Conservation (phyloP, 2,329 filamentous ascomycete genomes). For the Claviceps fusiformis region DNA sequence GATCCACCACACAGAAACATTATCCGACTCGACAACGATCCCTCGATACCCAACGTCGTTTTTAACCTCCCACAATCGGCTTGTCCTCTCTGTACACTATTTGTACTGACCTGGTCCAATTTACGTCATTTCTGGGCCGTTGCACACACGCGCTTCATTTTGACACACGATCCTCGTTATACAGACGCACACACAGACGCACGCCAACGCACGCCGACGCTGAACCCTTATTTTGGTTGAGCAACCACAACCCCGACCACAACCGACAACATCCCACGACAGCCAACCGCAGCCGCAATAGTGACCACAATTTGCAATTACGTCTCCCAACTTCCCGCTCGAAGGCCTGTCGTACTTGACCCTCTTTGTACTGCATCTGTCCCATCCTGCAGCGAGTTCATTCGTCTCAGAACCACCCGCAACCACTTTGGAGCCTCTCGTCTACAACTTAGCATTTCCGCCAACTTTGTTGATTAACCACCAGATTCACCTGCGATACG, state of each 20-base stretch:
- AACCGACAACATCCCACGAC: not conserved
- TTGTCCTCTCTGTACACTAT: not conserved
- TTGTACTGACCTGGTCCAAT: not conserved
- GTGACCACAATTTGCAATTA: not conserved
- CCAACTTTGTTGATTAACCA: not conserved
- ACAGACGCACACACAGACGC: not conserved
- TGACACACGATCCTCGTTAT: not conserved
- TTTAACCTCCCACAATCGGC: not conserved
- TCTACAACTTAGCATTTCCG: not conserved
- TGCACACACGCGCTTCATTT: not conserved
- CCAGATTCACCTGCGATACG: not conserved
- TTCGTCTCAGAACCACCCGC: not conserved
- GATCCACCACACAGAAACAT: slow-evolving; percentile 2
- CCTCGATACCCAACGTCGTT: not conserved
- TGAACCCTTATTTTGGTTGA: not conserved
- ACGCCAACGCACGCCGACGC: not conserved
- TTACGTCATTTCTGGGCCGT: slow-evolving; percentile 1
- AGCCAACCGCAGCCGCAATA: not conserved
- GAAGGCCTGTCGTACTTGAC: not conserved
- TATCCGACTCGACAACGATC: not conserved
- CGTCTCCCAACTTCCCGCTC: not conserved
- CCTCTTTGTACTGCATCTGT: not conserved
- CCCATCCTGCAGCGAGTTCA: not conserved
- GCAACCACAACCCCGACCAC: not conserved
- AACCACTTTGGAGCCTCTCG: slow-evolving; percentile 2